A percentile compares a stretch with the other conserved stretches of the same genome.
Conservation (phyloP, 2,329 filamentous ascomycete species). For the Thermoascus crustaceus region DNA sequence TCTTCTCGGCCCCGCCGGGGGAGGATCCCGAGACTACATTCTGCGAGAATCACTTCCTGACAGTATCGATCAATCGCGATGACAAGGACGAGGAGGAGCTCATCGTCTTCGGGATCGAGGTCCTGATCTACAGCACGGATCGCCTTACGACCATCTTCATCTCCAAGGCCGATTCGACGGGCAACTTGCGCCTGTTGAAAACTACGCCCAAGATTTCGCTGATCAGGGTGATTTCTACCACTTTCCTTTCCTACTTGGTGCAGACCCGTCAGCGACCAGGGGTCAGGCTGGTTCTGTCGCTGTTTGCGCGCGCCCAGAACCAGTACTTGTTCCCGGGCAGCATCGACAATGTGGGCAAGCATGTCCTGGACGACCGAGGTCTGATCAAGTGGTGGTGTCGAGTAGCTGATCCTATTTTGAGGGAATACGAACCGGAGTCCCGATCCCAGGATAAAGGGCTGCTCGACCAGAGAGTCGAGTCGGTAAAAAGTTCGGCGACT, state of each 20-base stretch:
- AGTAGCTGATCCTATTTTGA: conserved; percentile 69
- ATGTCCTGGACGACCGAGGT: conserved; percentile 82
- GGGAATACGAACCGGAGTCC: conserved; percentile 36
- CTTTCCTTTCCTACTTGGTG: conserved; percentile 70
- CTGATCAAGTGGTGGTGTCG: conserved; percentile 95
- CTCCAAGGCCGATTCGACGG: conserved; percentile 94
- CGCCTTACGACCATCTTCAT: conserved; percentile 83
- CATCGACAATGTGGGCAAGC: conserved; percentile 73
- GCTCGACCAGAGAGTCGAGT: conserved; percentile 21
- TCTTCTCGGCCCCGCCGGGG: conserved; percentile 72
- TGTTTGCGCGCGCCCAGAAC: conserved; percentile 85
- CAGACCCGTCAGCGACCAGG: conserved; percentile 55
- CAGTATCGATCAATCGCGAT: conserved; percentile 42
- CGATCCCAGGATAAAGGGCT: conserved; percentile 23
- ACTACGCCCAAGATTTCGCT: conserved; percentile 60
- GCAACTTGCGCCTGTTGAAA: conserved; percentile 63
- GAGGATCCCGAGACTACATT: conserved; percentile 68
- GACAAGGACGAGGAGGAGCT: conserved; percentile 41
- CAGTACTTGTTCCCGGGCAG: conserved; percentile 95
- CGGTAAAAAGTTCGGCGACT: conserved; percentile 41
- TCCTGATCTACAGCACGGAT: conserved; percentile 77
- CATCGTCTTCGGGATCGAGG: conserved; percentile 74
- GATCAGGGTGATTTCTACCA: conserved; percentile 57
- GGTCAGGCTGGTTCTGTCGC: conserved; percentile 67
- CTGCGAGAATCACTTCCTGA: conserved; percentile 74